Evolutionary conservation across 2,329 filamentous ascomycete species (phyloP).

Genomic region (Nigrospora oryzae): DNA sequence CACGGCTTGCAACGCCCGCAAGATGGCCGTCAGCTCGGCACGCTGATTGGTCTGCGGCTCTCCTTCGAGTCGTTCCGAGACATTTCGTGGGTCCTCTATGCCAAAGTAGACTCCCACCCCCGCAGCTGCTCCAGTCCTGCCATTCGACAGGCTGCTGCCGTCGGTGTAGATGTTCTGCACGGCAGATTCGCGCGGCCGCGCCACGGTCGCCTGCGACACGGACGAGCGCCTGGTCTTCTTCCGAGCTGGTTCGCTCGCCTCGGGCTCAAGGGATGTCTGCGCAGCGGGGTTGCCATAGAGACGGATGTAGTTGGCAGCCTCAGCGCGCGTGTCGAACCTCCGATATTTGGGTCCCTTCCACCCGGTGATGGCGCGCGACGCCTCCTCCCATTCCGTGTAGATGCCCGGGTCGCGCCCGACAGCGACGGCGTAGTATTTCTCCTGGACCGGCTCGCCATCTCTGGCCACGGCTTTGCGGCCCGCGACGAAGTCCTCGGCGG

Average conservation of each 20-base stretch:
- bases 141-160: constrained; percentile 53
- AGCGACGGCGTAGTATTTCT: constrained; percentile 52
- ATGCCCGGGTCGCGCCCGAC: constrained; percentile 50
- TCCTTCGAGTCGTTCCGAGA: constrained; percentile 70
- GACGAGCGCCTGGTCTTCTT: constrained; percentile 8
- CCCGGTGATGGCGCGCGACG: constrained; percentile 64
- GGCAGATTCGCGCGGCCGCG: constrained; percentile 31
- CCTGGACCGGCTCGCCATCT: too few relatives aligned
- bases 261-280: constrained; percentile 27
- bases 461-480: constrained; percentile 36
- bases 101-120: constrained; percentile 61
- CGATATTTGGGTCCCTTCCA: constrained; percentile 64
- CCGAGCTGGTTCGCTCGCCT: constrained; percentile 14
- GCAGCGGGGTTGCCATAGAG: constrained; percentile 34
- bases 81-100: constrained; percentile 44
- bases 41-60: constrained; percentile 85
- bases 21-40: constrained; percentile 85
- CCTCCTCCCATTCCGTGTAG: constrained; percentile 59
- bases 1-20: constrained; percentile 71
- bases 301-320: constrained; percentile 71
- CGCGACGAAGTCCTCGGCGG: constrained; percentile 71
- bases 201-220: constrained; percentile 19
- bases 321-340: constrained; percentile 57
- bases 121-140: constrained; percentile 42
- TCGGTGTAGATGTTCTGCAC: constrained; percentile 51